phyloP scores from a whole-genome alignment of 1,284 basidiomycete species.

The Kalmanozyma brasiliensis region DNA sequence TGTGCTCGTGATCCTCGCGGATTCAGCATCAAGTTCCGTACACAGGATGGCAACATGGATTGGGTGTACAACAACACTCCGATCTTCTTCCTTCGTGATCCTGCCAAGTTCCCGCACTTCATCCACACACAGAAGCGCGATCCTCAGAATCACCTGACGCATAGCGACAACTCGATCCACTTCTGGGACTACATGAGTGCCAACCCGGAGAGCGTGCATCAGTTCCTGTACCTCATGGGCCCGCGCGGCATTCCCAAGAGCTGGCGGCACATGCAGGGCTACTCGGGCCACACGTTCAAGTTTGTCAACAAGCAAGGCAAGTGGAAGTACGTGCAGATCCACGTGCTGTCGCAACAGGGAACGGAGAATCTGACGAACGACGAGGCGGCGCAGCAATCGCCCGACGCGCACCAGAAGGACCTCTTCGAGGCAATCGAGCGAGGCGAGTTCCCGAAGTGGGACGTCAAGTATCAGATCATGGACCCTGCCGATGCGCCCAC shows the following conservation, averaged over 20 bases:
- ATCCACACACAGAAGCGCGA: slow-evolving; percentile 60
- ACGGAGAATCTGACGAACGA: slow-evolving; percentile 43
- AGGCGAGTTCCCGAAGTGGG: slow-evolving; percentile 63
- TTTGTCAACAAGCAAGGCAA: slow-evolving; percentile 54
- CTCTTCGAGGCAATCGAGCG: slow-evolving; percentile 60
- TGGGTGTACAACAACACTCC: slow-evolving; percentile 57
- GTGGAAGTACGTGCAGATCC: slow-evolving; percentile 57
- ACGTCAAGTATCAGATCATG: slow-evolving; percentile 58
- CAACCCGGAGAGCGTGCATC: slow-evolving; percentile 49
- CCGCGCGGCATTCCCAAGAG: slow-evolving; percentile 47
- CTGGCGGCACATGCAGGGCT: slow-evolving; percentile 52
- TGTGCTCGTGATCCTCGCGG: slow-evolving; percentile 53
- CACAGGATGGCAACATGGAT: slow-evolving; percentile 47
- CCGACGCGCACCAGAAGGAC: slow-evolving; percentile 57
- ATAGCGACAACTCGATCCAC: slow-evolving; percentile 38
- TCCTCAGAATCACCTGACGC: slow-evolving; percentile 47
- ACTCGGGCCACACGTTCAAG: slow-evolving; percentile 57
- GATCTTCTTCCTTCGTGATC: slow-evolving; percentile 56
- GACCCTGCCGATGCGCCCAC: slow-evolving; percentile 36
- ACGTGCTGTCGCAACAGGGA: slow-evolving; percentile 53
- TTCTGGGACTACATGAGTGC: slow-evolving; percentile 55
- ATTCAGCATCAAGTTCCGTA: slow-evolving; percentile 57
- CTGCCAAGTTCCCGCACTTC: slow-evolving; percentile 56
- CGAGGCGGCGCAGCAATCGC: slow-evolving; percentile 39
- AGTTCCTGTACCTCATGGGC: slow-evolving; percentile 53